phyloP scores from a whole-genome alignment of 2,329 filamentous ascomycete genomes.

The Diplodia scrobiculata region DNA sequence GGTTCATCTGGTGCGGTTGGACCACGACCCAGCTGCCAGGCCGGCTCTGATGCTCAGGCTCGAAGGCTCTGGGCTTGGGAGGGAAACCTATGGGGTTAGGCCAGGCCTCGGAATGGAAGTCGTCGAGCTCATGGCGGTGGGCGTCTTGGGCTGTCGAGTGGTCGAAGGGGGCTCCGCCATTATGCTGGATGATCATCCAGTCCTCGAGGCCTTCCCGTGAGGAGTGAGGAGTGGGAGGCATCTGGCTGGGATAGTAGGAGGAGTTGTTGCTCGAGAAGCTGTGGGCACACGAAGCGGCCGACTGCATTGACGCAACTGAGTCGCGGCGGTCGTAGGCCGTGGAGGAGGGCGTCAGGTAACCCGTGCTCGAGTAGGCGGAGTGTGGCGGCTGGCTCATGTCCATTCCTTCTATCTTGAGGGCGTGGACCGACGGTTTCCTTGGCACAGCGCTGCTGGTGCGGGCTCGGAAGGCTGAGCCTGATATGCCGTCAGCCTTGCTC shows the following conservation, averaged over 20 bases:
- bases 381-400: conserved; percentile 36
- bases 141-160: conserved; percentile 29
- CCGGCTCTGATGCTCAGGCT: conserved; percentile 3
- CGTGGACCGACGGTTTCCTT: conserved; percentile 7
- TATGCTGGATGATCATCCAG: conserved; percentile 19
- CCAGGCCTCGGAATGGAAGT: conserved; percentile 8
- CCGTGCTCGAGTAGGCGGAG: conserved; percentile 33
- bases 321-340: conserved; percentile 40
- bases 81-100: neutral
- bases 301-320: conserved; percentile 39
- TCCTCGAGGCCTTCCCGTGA: conserved; percentile 34
- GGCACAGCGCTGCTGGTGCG: conserved; percentile 1
- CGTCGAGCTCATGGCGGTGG: conserved; percentile 16
- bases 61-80: conserved; percentile 3
- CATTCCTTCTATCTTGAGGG: conserved; percentile 31
- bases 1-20: neutral
- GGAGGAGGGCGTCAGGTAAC: conserved; percentile 36
- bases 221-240: conserved; percentile 38
- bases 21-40: conserved; percentile 18
- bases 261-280: conserved; percentile 31
- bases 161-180: conserved; percentile 33
- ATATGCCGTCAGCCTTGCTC: conserved; percentile 27
- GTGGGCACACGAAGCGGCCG: conserved; percentile 33
- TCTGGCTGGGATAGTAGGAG: conserved; percentile 23
- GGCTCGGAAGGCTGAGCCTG: conserved; percentile 24